A percentile compares a stretch with the other conserved stretches of the same genome.
Evolutionary conservation across 495 filamentous ascomycete species (phyloP).

Genomic region (Chaetomium cochliodes): DNA sequence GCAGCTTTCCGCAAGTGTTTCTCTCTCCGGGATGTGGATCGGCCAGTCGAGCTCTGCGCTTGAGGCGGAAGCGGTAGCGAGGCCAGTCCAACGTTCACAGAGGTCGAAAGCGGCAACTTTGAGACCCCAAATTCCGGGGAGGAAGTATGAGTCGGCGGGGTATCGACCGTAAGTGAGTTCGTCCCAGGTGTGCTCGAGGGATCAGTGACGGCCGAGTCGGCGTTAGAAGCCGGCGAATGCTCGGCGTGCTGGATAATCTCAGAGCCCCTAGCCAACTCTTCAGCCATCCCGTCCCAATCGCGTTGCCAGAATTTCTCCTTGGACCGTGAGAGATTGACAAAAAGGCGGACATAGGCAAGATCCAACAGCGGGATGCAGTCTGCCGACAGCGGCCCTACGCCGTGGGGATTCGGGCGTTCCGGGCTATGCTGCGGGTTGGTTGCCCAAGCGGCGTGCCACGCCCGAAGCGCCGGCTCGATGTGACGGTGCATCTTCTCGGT

Average conservation of each 20-base stretch:
- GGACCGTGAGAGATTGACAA: conserved; percentile 85
- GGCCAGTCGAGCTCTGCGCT: conserved; percentile 31
- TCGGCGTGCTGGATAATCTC: conserved; percentile 73
- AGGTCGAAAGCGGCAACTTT: conserved; percentile 32
- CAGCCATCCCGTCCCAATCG: conserved; percentile 89
- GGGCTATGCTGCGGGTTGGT: conserved; percentile 82
- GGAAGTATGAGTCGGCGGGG: conserved; percentile 54
- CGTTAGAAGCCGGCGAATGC: conserved; percentile 55
- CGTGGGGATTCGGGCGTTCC: conserved; percentile 85
- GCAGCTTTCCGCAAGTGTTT: conserved; percentile 89
- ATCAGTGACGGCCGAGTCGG: conserved; percentile 52
- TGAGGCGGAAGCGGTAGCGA: conserved; percentile 31
- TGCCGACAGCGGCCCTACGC: conserved; percentile 83
- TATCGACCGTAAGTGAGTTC: conserved; percentile 53
- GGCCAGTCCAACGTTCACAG: conserved; percentile 28
- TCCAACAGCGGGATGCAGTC: conserved; percentile 95
- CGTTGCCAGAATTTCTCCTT: conserved; percentile 95
- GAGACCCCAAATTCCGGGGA: conserved; percentile 49
- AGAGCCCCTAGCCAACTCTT: conserved; percentile 77
- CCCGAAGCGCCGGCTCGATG: conserved; percentile 89
- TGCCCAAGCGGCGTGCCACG: conserved; percentile 94
- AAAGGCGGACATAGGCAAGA: conserved; percentile 88
- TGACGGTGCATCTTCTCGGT: conserved; percentile 95
- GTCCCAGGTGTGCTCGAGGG: conserved; percentile 50
- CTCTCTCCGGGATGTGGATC: conserved; percentile 59